Percentiles rank a stretch among this genome's conserved stretches.
These are phyloP conservation scores for Vitis hybrid DNA, from an alignment of 177 flowering plant genomes.

Conservation along the genomic window DNA sequence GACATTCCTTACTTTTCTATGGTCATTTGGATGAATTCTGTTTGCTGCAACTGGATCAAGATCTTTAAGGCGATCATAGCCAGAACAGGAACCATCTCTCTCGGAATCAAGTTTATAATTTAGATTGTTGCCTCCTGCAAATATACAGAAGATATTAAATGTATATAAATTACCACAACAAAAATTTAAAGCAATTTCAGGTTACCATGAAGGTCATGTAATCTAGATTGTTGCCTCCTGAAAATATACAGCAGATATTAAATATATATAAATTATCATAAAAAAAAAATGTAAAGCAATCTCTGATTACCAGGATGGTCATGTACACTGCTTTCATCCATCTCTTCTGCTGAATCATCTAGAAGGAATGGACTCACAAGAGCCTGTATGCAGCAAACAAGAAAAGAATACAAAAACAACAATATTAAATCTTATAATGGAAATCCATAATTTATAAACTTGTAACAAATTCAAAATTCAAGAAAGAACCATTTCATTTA, in stretches of 20 bases:
- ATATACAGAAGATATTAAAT: neutral
- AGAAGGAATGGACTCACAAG: conserved; percentile 82
- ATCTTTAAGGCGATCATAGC: conserved; percentile 54
- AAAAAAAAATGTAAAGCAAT: neutral
- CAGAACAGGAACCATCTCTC: conserved; percentile 21
- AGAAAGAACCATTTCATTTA: neutral
- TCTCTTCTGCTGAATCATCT: conserved; percentile 62
- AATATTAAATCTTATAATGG: neutral
- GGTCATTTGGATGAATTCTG: conserved; percentile 91
- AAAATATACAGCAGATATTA: neutral
- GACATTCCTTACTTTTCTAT: conserved; percentile 56
- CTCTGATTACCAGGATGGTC: conserved; percentile 39
- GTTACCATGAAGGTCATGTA: neutral
- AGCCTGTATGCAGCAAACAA: conserved; percentile 44
- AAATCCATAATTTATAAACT: neutral
- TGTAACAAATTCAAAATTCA: neutral
- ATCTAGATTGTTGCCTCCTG: conserved; percentile 35
- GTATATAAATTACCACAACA: neutral
- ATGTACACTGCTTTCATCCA: conserved; percentile 31
- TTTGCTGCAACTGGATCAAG: conserved; percentile 86
- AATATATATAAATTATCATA: neutral
- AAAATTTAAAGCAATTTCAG: too few species aligned
- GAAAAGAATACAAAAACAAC: neutral
- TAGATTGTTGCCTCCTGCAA: conserved; percentile 32
- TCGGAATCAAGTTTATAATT: conserved; percentile 25